Percentiles rank a stretch among this genome's conserved stretches.
phyloP scores from a whole-genome alignment of 148 eudicot genomes.

The Dysphania ambrosioides region DNA sequence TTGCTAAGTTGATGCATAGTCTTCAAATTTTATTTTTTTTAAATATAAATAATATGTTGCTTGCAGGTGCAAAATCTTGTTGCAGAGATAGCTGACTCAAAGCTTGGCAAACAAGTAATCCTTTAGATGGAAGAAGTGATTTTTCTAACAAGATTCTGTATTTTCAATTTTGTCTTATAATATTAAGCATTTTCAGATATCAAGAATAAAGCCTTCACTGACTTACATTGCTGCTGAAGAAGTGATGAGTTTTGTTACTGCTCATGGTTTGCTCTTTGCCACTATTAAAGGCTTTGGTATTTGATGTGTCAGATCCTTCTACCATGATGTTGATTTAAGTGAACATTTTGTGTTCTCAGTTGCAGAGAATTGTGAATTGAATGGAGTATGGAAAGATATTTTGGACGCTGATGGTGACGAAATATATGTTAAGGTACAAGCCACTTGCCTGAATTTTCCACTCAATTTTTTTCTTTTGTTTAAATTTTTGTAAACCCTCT shows the following conservation, averaged over 20 bases:
- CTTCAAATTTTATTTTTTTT: too few relatives aligned
- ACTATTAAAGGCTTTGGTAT: background rate
- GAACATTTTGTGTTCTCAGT: conserved; percentile 43
- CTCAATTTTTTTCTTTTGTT: background rate
- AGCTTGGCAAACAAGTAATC: conserved; percentile 89
- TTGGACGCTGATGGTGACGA: conserved; percentile 86
- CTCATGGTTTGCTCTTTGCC: conserved; percentile 54
- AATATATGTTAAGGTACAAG: conserved; percentile 79
- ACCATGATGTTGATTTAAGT: conserved; percentile 11
- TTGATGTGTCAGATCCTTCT: background rate
- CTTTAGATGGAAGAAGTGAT: conserved; percentile 1
- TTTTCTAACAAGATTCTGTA: conserved; percentile 12
- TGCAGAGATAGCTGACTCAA: conserved; percentile 91
- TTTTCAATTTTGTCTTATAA: conserved; percentile 6
- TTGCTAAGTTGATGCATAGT: background rate
- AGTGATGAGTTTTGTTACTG: conserved; percentile 96
- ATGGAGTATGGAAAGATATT: conserved; percentile 90
- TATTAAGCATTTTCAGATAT: conserved; percentile 45
- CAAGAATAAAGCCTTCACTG: conserved; percentile 69
- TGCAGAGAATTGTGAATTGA: conserved; percentile 71
- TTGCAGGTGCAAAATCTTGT: conserved; percentile 91
- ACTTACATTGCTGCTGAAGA: conserved; percentile 89
- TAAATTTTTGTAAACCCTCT: background rate
- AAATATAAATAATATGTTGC: too few relatives aligned
- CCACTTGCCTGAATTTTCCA: background rate